A percentile compares a stretch with the other conserved stretches of the same genome.
phyloP scores from a whole-genome alignment of 208 protist species.

The Acanthamoeba triangularis region DNA sequence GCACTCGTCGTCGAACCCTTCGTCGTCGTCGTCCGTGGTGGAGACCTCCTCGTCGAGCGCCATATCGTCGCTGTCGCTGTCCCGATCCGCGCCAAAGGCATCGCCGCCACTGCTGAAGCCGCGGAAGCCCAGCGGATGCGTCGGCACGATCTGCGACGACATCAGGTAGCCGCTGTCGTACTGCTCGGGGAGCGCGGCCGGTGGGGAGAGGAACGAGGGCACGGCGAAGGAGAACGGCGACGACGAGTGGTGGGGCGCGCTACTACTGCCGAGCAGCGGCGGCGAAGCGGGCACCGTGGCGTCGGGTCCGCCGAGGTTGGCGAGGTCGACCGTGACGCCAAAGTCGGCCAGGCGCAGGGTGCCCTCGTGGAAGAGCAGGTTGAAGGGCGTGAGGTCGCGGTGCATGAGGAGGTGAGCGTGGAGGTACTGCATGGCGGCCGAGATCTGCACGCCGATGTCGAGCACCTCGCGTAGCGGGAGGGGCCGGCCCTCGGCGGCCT shows the following conservation, averaged over 20 bases:
- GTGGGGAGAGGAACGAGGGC: background rate
- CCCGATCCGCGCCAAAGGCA: too few relatives aligned
- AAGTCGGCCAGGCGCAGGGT: background rate
- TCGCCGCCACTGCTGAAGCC: too few relatives aligned
- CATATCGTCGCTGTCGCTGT: background rate
- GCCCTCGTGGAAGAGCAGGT: conserved; percentile 33
- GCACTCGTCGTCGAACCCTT: background rate
- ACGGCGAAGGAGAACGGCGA: background rate
- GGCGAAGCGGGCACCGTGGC: background rate
- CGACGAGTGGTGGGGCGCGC: background rate
- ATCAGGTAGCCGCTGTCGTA: background rate
- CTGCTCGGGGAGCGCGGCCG: background rate
- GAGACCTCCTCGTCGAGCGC: background rate
- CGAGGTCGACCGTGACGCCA: conserved; percentile 10
- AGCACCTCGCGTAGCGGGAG: background rate
- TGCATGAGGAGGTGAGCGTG: background rate
- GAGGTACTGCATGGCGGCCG: background rate
- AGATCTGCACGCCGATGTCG: background rate
- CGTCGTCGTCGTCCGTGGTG: background rate
- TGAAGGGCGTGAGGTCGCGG: conserved; percentile 10
- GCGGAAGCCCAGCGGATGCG: too few relatives aligned
- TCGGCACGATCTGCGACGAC: background rate
- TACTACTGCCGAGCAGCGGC: background rate
- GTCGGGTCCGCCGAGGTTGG: background rate
- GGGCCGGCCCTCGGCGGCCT: background rate